phyloP scores from a whole-genome alignment of 495 filamentous ascomycete genomes.

The Neurospora tetrasperma region DNA sequence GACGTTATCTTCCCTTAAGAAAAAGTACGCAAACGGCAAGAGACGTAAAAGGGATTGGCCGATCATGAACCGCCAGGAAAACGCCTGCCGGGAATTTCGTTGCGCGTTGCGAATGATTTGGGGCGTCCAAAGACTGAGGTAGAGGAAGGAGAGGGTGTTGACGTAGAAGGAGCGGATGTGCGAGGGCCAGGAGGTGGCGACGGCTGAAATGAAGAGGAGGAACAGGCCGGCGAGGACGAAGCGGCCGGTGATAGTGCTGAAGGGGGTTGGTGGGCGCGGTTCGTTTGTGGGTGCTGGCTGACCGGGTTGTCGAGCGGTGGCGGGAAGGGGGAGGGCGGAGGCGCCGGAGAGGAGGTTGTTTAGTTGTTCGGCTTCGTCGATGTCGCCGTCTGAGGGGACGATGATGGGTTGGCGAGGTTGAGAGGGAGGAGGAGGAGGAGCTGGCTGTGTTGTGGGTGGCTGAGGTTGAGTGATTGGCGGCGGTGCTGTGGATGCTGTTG shows the following conservation, averaged over 20 bases:
- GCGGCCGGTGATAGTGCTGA: conserved; percentile 68
- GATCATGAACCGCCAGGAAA: conserved; percentile 78
- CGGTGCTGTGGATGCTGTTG: conserved; percentile 4
- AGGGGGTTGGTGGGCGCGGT: conserved; percentile 26
- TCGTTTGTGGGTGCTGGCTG: conserved; percentile 24
- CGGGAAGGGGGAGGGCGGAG: conserved; percentile 12
- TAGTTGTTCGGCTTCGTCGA: conserved; percentile 44
- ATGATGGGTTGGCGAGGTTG: conserved; percentile 51
- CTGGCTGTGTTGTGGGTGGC: conserved; percentile 23
- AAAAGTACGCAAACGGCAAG: conserved; percentile 73
- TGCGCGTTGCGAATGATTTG: conserved; percentile 85
- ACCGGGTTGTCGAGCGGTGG: background rate
- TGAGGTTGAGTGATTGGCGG: conserved; percentile 11
- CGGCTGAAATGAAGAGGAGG: conserved; percentile 62
- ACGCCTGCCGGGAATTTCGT: conserved; percentile 81
- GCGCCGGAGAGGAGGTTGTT: conserved; percentile 30
- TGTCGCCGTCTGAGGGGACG: conserved; percentile 75
- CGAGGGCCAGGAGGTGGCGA: conserved; percentile 65
- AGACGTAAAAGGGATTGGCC: conserved; percentile 72
- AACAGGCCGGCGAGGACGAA: conserved; percentile 64
- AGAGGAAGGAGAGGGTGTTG: conserved; percentile 54
- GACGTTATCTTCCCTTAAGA: conserved; percentile 61
- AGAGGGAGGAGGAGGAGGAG: conserved; percentile 49
- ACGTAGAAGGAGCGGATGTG: conserved; percentile 59
- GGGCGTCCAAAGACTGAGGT: conserved; percentile 84